phyloP scores from a whole-genome alignment of 306 rosid species.

The Albizia julibrissin region DNA sequence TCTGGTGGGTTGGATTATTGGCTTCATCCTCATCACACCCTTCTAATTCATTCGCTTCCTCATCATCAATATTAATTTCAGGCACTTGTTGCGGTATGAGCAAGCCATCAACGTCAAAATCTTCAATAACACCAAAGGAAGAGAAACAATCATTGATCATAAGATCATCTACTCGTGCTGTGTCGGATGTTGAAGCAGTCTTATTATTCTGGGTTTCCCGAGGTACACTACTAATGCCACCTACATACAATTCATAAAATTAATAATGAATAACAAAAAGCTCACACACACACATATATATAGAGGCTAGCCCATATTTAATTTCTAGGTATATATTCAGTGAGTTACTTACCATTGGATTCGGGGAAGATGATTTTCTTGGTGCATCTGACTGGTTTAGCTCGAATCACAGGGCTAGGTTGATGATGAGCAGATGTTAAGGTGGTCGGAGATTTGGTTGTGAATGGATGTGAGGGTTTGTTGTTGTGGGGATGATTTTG shows the following conservation, averaged over 20 bases:
- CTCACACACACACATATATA: not conserved
- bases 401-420: not conserved
- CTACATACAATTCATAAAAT: not conserved
- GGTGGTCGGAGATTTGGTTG: not conserved
- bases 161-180: not conserved
- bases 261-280: no score
- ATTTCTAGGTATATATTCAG: not conserved
- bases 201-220: not conserved
- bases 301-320: not conserved
- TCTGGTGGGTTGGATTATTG: not conserved
- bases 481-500: not conserved
- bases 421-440: not conserved
- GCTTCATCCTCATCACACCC: not conserved
- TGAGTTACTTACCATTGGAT: not conserved
- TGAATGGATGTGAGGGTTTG: not conserved
- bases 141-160: not conserved
- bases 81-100: not conserved
- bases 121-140: not conserved
- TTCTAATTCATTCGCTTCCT: not conserved
- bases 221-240: not conserved
- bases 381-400: not conserved
- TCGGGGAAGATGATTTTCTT: not conserved
- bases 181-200: not conserved
- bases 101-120: conserved; percentile 2
- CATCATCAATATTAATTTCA: not conserved